Evolutionary conservation across 2,329 filamentous ascomycete genomes (phyloP), one percentile per base, ranked within the genome.

Genomic region (Xylariaceae sp.): DNA sequence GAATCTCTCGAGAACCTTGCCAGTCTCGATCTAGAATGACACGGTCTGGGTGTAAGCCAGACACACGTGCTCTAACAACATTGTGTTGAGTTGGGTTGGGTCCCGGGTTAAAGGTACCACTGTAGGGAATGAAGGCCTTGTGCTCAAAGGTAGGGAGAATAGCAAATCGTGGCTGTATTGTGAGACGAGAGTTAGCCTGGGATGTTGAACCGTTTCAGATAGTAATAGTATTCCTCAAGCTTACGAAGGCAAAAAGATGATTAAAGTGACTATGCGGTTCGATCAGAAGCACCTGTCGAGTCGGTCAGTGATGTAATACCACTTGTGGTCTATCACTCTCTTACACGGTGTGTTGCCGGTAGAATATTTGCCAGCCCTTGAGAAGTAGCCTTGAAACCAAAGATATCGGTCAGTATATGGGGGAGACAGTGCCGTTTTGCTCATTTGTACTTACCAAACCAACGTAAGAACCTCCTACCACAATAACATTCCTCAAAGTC

Each of bases 251-350:
- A 52, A 73, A 77, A 1, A 72, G 61, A 45, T 73, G 71, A 45
- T 76, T 68, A 48, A 76, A 73, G 50, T 76, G 73, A 7, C 66
- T 70, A 48, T 75, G 73, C 35, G 68, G 71, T 52, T 77, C 74
- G 22, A 77, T 60, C 3, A 76, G 52, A 2, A 75, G 53, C 4
- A 65, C 55, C 63, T 65, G 19, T 39, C 6, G n/a, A 11, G 16
- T 22, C 14, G 19, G 3, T 33, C 22, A 33, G 32, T 37, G 22
- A 37, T 29, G 11, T 16, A 10, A 11, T 5, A 17, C 6, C 10
- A 7, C 19, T 19, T 25, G 35, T 19, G 19, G 8, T 29, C 3
- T 6, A 22, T 4, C 10, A 10, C 16, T 4, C 4, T 44, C 59
- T 54, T 57, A 64, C 62, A 37, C 61, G 59, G 38, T 64, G 58